These are phyloP conservation scores for Piromyces sp. DNA, from an alignment of 192 early-diverging fungal species.

Conservation along the genomic window DNA sequence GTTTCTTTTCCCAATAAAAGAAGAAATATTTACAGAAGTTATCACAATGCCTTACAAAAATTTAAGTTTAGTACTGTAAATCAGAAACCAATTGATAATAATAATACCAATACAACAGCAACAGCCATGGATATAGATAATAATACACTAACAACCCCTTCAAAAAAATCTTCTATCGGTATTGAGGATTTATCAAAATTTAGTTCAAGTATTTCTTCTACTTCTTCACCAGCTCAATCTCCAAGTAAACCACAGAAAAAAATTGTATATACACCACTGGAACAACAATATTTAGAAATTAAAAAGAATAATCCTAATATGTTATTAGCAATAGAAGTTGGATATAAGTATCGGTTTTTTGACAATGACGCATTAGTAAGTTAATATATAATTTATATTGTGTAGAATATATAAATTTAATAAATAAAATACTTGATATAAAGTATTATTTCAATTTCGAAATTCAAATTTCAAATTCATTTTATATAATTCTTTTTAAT, in stretches of 20 bases:
- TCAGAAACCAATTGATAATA: too few relatives aligned
- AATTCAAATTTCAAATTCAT: too few relatives aligned
- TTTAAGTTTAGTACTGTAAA: background rate
- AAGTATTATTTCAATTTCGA: too few relatives aligned
- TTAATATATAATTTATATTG: background rate
- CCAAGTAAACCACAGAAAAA: slow-evolving; percentile 5
- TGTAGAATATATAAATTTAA: too few relatives aligned
- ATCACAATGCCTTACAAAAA: background rate
- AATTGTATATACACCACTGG: slow-evolving; percentile 59
- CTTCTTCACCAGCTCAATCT: background rate
- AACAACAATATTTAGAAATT: slow-evolving; percentile 60
- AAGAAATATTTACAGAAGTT: background rate
- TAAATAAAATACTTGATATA: too few relatives aligned
- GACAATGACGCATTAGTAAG: slow-evolving; percentile 63
- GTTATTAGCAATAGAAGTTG: slow-evolving; percentile 73
- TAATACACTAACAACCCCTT: background rate
- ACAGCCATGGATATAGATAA: background rate
- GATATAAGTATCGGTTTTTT: slow-evolving; percentile 90
- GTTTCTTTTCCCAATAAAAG: background rate
- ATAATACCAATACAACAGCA: background rate
- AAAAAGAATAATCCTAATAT: slow-evolving; percentile 51
- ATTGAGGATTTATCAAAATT: background rate
- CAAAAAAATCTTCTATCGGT: too few relatives aligned
- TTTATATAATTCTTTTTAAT: too few relatives aligned
- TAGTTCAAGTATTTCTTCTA: background rate